Evolutionary conservation across 768 basidiomycete genomes (phyloP).

Genomic region (Lactarius sp.): DNA sequence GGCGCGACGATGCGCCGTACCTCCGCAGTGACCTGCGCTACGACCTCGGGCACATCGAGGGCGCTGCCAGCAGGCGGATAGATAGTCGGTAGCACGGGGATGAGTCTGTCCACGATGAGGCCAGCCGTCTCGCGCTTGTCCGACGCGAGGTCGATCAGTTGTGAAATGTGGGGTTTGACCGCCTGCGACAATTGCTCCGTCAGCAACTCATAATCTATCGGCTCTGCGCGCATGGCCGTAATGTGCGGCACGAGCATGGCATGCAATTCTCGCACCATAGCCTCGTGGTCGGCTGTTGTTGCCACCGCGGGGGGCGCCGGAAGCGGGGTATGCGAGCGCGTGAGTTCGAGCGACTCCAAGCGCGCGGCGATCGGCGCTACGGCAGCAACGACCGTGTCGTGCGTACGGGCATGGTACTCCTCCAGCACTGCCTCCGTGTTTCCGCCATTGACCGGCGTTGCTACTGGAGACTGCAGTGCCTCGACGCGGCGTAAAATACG

Average conservation of each 20-base stretch:
- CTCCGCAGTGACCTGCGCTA: constrained; percentile 58
- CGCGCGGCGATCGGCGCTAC: constrained; percentile 54
- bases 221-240: constrained; percentile 54
- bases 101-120: constrained; percentile 68
- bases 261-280: constrained; percentile 57
- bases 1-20: constrained; percentile 67
- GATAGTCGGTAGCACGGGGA: constrained; percentile 55
- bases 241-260: constrained; percentile 56
- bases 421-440: constrained; percentile 46
- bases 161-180: constrained; percentile 84
- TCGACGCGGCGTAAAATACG: constrained; percentile 44
- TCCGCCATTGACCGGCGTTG: constrained; percentile 25
- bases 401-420: constrained; percentile 50
- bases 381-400: constrained; percentile 55
- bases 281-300: constrained; percentile 41
- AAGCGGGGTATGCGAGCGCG: constrained; percentile 37
- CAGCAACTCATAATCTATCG: constrained; percentile 73
- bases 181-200: constrained; percentile 75
- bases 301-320: background rate
- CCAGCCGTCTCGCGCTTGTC: constrained; percentile 85
- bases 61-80: constrained; percentile 31
- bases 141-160: constrained; percentile 83
- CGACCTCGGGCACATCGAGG: constrained; percentile 52
- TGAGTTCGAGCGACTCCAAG: constrained; percentile 47
- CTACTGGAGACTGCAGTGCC: constrained; percentile 27